phyloP scores from a whole-genome alignment of 257 asterid genomes.

The Perilla frutescens region DNA sequence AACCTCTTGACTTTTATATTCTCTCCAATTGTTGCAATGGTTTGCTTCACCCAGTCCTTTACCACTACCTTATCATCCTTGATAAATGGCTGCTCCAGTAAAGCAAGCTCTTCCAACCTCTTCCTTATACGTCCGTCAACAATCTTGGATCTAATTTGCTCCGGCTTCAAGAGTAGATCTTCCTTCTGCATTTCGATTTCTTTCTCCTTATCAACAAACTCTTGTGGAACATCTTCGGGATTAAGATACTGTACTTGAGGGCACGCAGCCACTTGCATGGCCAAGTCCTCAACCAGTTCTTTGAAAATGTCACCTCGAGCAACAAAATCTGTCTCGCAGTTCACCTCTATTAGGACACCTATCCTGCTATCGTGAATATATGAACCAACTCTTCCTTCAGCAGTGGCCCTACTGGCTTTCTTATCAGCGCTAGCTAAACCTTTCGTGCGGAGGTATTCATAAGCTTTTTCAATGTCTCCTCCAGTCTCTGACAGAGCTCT shows the following conservation, averaged over 20 bases:
- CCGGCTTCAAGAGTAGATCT: slow-evolving; percentile 86
- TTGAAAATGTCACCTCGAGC: slow-evolving; percentile 94
- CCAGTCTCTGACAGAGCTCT: slow-evolving; percentile 83
- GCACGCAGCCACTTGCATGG: slow-evolving; percentile 99
- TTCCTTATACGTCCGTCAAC: slow-evolving; percentile 92
- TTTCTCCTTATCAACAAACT: slow-evolving; percentile 72
- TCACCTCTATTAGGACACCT: slow-evolving; percentile 89
- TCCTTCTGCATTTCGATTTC: slow-evolving; percentile 95
- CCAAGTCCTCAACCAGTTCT: slow-evolving; percentile 87
- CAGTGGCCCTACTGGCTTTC: slow-evolving; percentile 87
- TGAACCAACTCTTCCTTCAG: slow-evolving; percentile 96
- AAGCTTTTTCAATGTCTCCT: slow-evolving; percentile 82
- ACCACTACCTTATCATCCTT: slow-evolving; percentile 85
- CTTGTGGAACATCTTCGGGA: slow-evolving; percentile 83
- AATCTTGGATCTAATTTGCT: slow-evolving; percentile 84
- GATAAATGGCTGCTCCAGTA: slow-evolving; percentile 91
- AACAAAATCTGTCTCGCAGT: slow-evolving; percentile 96
- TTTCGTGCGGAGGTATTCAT: slow-evolving; percentile 88
- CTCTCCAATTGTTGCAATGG: slow-evolving; percentile 91
- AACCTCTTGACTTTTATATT: slow-evolving; percentile 89
- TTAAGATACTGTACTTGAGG: slow-evolving; percentile 84
- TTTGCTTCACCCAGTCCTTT: slow-evolving; percentile 95
- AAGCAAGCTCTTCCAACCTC: slow-evolving; percentile 83
- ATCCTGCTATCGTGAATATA: slow-evolving; percentile 94
- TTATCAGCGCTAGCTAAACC: slow-evolving; percentile 95